Evolutionary conservation across 352 stramenopile genomes (phyloP).

Genomic region (Peronosclerospora sorghi): DNA sequence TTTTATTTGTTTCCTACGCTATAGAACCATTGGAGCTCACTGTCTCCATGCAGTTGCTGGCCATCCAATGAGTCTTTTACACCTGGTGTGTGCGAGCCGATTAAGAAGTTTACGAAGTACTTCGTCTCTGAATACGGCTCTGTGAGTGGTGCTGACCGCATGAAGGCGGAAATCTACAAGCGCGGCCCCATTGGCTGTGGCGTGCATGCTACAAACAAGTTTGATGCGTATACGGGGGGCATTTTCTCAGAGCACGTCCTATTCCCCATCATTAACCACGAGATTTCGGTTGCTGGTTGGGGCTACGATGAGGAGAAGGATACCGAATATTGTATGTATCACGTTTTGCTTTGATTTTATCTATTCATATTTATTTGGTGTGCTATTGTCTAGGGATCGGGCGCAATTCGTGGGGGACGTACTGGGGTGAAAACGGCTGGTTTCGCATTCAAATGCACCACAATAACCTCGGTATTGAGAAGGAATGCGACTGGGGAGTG

Average conservation of each 20-base stretch:
- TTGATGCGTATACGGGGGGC: constrained; percentile 63
- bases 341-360: background rate
- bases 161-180: constrained; percentile 90
- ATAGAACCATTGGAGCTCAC: background rate
- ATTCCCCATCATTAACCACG: constrained; percentile 80
- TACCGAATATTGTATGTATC: constrained; percentile 80
- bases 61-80: constrained; percentile 82
- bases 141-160: constrained; percentile 73
- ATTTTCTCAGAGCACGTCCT: constrained; percentile 81
- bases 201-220: constrained; percentile 80
- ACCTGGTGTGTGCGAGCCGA: constrained; percentile 64
- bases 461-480: constrained; percentile 85
- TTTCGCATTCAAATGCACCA: constrained; percentile 86
- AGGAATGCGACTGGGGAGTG: constrained; percentile 84
- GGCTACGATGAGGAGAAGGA: constrained; percentile 76
- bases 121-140: constrained; percentile 85
- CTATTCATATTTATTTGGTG: background rate
- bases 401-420: constrained; percentile 87
- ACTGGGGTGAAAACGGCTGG: constrained; percentile 90
- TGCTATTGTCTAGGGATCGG: constrained; percentile 51
- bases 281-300: constrained; percentile 85
- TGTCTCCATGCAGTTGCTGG: constrained; percentile 46
- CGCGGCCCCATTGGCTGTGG: constrained; percentile 84
- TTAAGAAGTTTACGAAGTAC: constrained; percentile 85
- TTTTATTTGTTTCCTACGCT: background rate